A percentile compares a stretch with the other conserved stretches of the same genome.
Evolutionary conservation across 768 basidiomycete species (phyloP).

Genomic region (Podaxis rugospora): DNA sequence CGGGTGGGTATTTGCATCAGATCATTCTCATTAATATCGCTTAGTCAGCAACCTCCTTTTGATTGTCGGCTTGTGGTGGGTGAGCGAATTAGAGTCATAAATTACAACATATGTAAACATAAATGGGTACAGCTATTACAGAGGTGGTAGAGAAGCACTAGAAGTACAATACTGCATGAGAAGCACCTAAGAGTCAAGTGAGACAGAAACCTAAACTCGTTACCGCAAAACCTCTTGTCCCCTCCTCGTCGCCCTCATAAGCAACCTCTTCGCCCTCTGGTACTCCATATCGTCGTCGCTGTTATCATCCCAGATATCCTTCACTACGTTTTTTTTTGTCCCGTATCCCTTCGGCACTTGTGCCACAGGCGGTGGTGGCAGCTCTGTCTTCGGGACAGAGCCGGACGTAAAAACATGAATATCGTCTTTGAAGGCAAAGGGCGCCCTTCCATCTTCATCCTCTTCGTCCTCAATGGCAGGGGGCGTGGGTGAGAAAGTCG

Average conservation of each 20-base stretch:
- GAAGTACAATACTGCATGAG: background rate
- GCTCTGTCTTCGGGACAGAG: background rate
- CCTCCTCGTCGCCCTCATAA: conserved; percentile 42
- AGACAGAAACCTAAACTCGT: background rate
- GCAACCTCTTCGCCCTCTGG: conserved; percentile 46
- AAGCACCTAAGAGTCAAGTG: background rate
- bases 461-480: conserved; percentile 57
- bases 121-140: background rate
- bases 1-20: conserved; percentile 8
- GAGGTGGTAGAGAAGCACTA: background rate
- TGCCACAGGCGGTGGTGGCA: background rate
- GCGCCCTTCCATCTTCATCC: conserved; percentile 24
- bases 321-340: background rate
- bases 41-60: conserved; percentile 4
- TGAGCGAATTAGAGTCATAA: background rate
- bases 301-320: conserved; percentile 60
- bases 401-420: background rate
- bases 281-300: conserved; percentile 75
- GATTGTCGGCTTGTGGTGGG: background rate
- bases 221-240: conserved; percentile 21
- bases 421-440: conserved; percentile 16
- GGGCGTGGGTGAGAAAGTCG: conserved; percentile 71
- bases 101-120: background rate
- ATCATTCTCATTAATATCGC: conserved; percentile 10
- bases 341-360: background rate